These are phyloP conservation scores for Pilaira anomala DNA, from an alignment of 192 early-diverging fungal species.

Conservation along the genomic window DNA sequence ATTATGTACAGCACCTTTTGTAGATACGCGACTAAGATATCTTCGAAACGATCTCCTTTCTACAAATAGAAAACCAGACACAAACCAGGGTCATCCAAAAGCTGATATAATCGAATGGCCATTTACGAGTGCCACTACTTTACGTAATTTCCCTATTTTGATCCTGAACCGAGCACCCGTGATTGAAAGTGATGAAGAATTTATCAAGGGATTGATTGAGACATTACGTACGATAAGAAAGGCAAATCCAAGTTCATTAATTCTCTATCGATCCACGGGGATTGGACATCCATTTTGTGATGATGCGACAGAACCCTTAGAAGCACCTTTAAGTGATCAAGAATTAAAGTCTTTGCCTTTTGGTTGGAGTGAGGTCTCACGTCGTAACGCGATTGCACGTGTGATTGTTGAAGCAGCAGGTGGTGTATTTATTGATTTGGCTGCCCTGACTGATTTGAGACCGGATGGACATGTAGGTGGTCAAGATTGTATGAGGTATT, in stretches of 20 bases:
- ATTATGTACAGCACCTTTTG: conserved; percentile 20
- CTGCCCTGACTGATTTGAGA: conserved; percentile 37
- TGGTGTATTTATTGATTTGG: conserved; percentile 51
- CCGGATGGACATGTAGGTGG: conserved; percentile 56
- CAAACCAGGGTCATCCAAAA: conserved; percentile 27
- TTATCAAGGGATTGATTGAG: conserved; percentile 31
- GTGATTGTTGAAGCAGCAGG: conserved; percentile 47
- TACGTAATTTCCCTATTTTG: conserved; percentile 36
- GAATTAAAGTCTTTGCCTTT: conserved; percentile 36
- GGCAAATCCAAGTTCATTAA: conserved; percentile 30
- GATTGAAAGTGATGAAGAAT: conserved; percentile 36
- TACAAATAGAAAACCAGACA: neutral
- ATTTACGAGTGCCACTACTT: conserved; percentile 29
- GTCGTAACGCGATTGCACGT: conserved; percentile 51
- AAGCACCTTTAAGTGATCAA: conserved; percentile 22
- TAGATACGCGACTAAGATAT: conserved; percentile 26
- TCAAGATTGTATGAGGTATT: conserved; percentile 54
- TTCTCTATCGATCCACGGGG: conserved; percentile 47
- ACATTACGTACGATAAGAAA: conserved; percentile 38
- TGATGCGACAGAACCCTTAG: conserved; percentile 37
- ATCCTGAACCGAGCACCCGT: conserved; percentile 46
- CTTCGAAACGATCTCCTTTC: conserved; percentile 53
- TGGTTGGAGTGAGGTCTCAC: conserved; percentile 36
- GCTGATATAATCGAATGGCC: conserved; percentile 43
- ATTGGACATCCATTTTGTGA: conserved; percentile 49